phyloP scores from a whole-genome alignment of 208 protist genomes.

The Crithidia thermophila region DNA sequence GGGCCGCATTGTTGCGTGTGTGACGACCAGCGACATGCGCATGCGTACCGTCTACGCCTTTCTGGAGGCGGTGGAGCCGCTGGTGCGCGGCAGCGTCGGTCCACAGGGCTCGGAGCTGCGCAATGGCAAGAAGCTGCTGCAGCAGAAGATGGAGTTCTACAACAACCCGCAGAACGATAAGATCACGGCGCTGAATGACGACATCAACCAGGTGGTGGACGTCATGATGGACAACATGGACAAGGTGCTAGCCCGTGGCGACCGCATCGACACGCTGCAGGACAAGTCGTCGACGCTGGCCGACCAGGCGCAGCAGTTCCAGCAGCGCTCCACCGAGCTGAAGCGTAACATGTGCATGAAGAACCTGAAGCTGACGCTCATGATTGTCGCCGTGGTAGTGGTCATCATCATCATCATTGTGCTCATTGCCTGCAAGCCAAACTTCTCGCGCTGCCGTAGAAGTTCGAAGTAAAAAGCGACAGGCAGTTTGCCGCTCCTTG shows the following conservation, averaged over 20 bases:
- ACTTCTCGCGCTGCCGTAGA: constrained; percentile 77
- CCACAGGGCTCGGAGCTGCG: constrained; percentile 67
- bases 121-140: constrained; percentile 91
- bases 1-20: constrained; percentile 86
- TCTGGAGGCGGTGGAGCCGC: constrained; percentile 88
- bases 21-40: constrained; percentile 87
- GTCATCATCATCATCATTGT: constrained; percentile 87
- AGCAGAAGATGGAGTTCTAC: constrained; percentile 95
- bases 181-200: constrained; percentile 87
- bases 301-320: constrained; percentile 86
- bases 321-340: constrained; percentile 81
- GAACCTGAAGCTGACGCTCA: constrained; percentile 90
- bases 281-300: constrained; percentile 86
- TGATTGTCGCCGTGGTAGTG: constrained; percentile 69
- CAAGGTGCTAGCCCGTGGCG: constrained; percentile 87
- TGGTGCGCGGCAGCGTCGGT: constrained; percentile 61
- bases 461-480: constrained; percentile 3
- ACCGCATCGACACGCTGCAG: constrained; percentile 85
- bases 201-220: constrained; percentile 91
- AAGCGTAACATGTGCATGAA: constrained; percentile 92
- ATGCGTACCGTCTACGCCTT: constrained; percentile 92
- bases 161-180: constrained; percentile 93
- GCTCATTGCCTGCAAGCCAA: constrained; percentile 86
- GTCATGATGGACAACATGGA: constrained; percentile 96
- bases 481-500: no score